Evolutionary conservation across 495 filamentous ascomycete species (phyloP).

Genomic region (Trichoderma orchidacearum): DNA sequence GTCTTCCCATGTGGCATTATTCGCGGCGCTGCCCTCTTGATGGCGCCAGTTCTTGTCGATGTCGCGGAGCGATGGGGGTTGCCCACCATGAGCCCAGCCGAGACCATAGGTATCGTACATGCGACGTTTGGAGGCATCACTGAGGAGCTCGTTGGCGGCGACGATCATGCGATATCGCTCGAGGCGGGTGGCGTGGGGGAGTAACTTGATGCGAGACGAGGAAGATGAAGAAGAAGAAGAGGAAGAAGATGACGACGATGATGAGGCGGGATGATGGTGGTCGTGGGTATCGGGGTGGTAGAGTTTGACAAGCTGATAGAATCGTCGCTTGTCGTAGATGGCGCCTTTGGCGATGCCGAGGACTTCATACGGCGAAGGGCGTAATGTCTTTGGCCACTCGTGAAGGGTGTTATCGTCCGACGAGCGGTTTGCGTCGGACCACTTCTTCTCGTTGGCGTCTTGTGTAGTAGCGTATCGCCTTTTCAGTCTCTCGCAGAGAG

Average conservation of each 20-base stretch:
- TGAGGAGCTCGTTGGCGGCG: conserved; percentile 80
- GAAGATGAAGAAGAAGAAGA: not conserved
- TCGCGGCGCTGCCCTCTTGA: conserved; percentile 41
- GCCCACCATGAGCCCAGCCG: conserved; percentile 53
- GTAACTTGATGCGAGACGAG: conserved; percentile 19
- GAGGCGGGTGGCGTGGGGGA: conserved; percentile 45
- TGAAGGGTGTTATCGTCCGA: conserved; percentile 15
- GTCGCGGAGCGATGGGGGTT: conserved; percentile 21
- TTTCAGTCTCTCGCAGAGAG: not conserved
- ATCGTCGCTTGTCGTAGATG: conserved; percentile 69
- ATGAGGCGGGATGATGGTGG: conserved; percentile 11
- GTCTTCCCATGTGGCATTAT: conserved; percentile 96
- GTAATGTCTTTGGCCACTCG: conserved; percentile 23
- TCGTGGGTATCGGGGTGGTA: conserved; percentile 79
- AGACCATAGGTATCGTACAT: conserved; percentile 72
- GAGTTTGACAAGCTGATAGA: conserved; percentile 83
- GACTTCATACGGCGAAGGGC: conserved; percentile 87
- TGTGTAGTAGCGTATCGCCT: not conserved
- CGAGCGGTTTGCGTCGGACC: conserved; percentile 7
- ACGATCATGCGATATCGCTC: conserved; percentile 84
- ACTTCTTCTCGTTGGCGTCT: not conserved
- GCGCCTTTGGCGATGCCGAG: conserved; percentile 47
- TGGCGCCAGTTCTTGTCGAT: conserved; percentile 34
- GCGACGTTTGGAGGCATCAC: conserved; percentile 58
- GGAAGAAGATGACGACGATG: not conserved